These are phyloP conservation scores for Megacollybia platyphylla DNA, from an alignment of 1,284 basidiomycete species.

Conservation along the genomic window DNA sequence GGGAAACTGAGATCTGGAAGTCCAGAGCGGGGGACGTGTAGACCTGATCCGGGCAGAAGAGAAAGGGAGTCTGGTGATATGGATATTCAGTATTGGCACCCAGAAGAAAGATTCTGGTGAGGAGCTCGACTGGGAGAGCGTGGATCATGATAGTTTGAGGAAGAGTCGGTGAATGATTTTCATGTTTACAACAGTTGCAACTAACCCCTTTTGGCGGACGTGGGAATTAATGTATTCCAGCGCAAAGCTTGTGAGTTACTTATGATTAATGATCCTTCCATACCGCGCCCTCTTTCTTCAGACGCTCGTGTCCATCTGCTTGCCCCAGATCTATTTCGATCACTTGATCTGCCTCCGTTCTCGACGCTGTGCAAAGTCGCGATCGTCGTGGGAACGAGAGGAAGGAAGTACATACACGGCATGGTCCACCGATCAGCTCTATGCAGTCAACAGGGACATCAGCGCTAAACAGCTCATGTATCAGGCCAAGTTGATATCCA, in stretches of 20 bases:
- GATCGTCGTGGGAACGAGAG: neutral
- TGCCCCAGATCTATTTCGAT: too few relatives aligned
- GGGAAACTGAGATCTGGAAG: constrained; percentile 40
- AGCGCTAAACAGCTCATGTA: neutral
- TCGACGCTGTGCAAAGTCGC: too few relatives aligned
- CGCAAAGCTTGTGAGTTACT: too few relatives aligned
- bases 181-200: neutral
- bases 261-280: neutral
- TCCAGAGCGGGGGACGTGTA: constrained; percentile 27
- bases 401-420: neutral
- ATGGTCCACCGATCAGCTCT: neutral
- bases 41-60: constrained; percentile 34
- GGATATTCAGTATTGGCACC: constrained; percentile 26
- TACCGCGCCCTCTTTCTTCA: neutral
- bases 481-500: constrained; percentile 14
- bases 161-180: neutral
- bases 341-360: too few relatives aligned
- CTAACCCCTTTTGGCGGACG: too few relatives aligned
- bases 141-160: constrained; percentile 12
- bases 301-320: too few relatives aligned
- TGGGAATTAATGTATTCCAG: too few relatives aligned
- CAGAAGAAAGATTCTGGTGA: constrained; percentile 37
- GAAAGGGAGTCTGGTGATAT: constrained; percentile 28
- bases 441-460: neutral
- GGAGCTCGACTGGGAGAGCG: constrained; percentile 41